Conservation (phyloP, 2,329 filamentous ascomycete species). For the Trichoderma hamatum region DNA sequence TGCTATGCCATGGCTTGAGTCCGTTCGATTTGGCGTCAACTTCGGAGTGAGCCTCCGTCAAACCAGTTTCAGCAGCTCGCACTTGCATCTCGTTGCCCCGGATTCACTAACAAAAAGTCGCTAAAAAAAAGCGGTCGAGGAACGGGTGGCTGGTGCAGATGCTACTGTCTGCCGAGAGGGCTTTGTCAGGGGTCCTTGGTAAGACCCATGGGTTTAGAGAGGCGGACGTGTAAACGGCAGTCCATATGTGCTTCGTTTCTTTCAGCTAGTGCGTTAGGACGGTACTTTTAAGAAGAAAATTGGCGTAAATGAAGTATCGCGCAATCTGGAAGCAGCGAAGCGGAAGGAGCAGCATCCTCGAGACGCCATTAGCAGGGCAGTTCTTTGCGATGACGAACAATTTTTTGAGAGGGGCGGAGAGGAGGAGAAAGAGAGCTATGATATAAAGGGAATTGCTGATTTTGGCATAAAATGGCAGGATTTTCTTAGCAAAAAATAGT, state of each 20-base stretch:
- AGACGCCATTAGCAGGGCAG: not conserved
- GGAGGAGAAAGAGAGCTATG: not conserved
- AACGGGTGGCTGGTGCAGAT: slow-evolving; percentile 19
- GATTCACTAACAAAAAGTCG: slow-evolving; percentile 13
- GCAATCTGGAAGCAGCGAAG: not conserved
- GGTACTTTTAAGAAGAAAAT: not conserved
- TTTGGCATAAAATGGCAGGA: not conserved
- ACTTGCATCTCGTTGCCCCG: slow-evolving; percentile 2
- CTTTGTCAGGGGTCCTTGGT: slow-evolving; percentile 7
- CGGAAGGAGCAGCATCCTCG: not conserved
- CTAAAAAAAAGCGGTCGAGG: slow-evolving; percentile 24
- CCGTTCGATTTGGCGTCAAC: slow-evolving; percentile 34
- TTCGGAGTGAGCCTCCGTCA: slow-evolving; percentile 28
- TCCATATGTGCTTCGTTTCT: slow-evolving; percentile 8
- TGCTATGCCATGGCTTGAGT: slow-evolving; percentile 36
- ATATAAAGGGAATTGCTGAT: not conserved
- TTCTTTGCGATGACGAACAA: too few species aligned
- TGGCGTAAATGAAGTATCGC: slow-evolving; percentile 9
- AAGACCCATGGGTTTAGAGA: slow-evolving; percentile 9
- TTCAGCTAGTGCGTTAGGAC: slow-evolving; percentile 9
- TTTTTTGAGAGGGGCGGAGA: too few species aligned
- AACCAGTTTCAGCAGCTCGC: slow-evolving; percentile 23
- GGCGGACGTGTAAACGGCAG: not conserved
- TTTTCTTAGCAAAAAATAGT: not conserved
- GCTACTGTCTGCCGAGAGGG: slow-evolving; percentile 10